These are phyloP conservation scores for Aspergillus incahuasiensis DNA, from an alignment of 495 filamentous ascomycete species.

Conservation along the genomic window DNA sequence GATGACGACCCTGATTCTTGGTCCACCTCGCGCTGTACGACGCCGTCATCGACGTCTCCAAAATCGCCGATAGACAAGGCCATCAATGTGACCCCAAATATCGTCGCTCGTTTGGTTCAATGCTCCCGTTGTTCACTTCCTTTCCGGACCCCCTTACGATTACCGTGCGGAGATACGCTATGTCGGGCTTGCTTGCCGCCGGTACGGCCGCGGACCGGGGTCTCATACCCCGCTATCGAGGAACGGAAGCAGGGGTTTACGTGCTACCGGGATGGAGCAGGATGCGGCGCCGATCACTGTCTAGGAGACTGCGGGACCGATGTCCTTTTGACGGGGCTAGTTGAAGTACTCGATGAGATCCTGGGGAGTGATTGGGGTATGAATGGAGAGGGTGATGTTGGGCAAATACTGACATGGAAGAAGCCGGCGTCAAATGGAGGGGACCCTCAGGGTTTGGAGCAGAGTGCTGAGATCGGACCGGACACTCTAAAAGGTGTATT, in stretches of 20 bases:
- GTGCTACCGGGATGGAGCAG: constrained; percentile 57
- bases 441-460: constrained; percentile 26
- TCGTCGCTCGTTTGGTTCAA: constrained; percentile 66
- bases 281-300: constrained; percentile 68
- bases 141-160: constrained; percentile 61
- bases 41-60: constrained; percentile 6
- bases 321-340: constrained; percentile 64
- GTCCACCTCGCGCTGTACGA: not conserved
- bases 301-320: constrained; percentile 70
- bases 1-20: not conserved
- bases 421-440: constrained; percentile 19
- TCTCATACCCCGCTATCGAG: constrained; percentile 66
- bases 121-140: constrained; percentile 70
- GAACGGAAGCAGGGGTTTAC: constrained; percentile 61
- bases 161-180: constrained; percentile 78
- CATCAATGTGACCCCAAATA: constrained; percentile 12
- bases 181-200: constrained; percentile 73
- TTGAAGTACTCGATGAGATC: constrained; percentile 49
- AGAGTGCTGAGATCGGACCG: constrained; percentile 15
- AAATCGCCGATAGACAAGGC: not conserved
- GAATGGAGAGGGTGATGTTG: constrained; percentile 14
- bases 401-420: constrained; percentile 38
- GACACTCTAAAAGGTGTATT: constrained; percentile 31
- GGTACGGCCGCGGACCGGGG: constrained; percentile 54
- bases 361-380: constrained; percentile 23